Evolutionary conservation across 495 filamentous ascomycete species (phyloP), one percentile per base, ranked within the genome.

Genomic region (Penicillium chermesinum): DNA sequence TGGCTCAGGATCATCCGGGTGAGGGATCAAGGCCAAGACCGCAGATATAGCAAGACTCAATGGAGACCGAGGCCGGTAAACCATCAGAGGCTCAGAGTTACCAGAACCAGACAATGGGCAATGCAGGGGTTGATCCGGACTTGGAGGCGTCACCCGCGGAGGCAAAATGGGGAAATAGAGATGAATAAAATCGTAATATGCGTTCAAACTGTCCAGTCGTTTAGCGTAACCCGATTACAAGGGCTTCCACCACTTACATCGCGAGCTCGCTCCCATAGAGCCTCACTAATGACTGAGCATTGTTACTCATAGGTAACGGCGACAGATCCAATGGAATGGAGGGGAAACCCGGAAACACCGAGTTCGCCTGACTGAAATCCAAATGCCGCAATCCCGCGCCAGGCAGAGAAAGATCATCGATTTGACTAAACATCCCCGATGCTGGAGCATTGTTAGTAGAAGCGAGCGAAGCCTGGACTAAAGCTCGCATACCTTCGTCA

Each of bases 101-200:
- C 65, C 64, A 14, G 72, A 57, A 39, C 64, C 66, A 5, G 67
- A 70, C 36, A 73, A 68, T 4, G 65, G 51, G 25, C 69, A 64
- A 34, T 74, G 59, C 20, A 76, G 46, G 4, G 75, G 74, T 36
- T 66, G 60, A 55, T 82, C 79, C 12, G 57, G 55, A 16, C 59
- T 63, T 17, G 65, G 64, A 5, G 66, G 61, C n/a, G 60, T 50
- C 33, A 64, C 67, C 27, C 77, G 70, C 4, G 80, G 73, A 7
- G 80, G 78, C 38, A 83, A 53, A 41, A 83, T 76, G 3, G 80
- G 79, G 40, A 83, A 79, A 57, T 77, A 82, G 14, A 63, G 57
- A 59, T 83, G 78, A 35, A 82, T 77, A 55, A 75, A 82, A 20
- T 77, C 73, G 52, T 82, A 83, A 54, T 82, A 82, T 18, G 77